Evolutionary conservation across 768 basidiomycete species (phyloP), one percentile per base, ranked within the genome.

Genomic region (Tricholomella constricta): DNA sequence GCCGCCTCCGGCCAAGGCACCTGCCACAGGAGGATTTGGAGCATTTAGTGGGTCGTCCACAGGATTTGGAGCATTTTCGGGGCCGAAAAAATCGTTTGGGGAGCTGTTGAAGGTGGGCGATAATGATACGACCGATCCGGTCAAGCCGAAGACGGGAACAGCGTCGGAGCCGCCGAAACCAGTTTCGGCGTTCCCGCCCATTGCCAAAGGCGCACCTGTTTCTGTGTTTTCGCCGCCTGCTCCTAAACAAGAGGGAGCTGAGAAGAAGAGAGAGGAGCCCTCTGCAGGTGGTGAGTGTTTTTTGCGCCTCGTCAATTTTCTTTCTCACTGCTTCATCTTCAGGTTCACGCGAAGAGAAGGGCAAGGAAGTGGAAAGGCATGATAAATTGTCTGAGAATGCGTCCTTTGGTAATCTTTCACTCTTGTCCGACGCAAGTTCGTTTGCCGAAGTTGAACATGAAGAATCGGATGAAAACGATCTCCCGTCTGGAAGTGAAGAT

Each of bases 51-150:
- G 77, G 1, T 46, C 70, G 3, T 54, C 69, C 0, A 67, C 66
- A 36, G 73, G 75, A 1, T 82, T 86, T 52, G 66, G 71, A 4
- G 69, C 75, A 14, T 69, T 76, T 47, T 59, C 74, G 6, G 73
- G 70, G 0, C 67, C 70, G 1, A 69, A 72, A 31, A 80, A 78
- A 58, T 81, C 88, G 0, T 91, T 87, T 58, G 67, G 72, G n/a
- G 84, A 89, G 25, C 62, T 89, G 41, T 68, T 89, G 52, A 79
- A 82, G 62, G 65, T 57, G 14, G 71, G 61, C 38, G 71, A 68
- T 40, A 63, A 63, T 17, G 64, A 67, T 19, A 42, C 53, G 22
- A 62, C 65, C 48, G 70, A 61, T 29, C 56, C 65, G 6, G 55
- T 63, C 9, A 65, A 63, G 20, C 37, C 55, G 2, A 51, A 49